These are phyloP conservation scores for Chenopodium quinoa DNA, from an alignment of 148 eudicot genomes.

Conservation along the genomic window DNA sequence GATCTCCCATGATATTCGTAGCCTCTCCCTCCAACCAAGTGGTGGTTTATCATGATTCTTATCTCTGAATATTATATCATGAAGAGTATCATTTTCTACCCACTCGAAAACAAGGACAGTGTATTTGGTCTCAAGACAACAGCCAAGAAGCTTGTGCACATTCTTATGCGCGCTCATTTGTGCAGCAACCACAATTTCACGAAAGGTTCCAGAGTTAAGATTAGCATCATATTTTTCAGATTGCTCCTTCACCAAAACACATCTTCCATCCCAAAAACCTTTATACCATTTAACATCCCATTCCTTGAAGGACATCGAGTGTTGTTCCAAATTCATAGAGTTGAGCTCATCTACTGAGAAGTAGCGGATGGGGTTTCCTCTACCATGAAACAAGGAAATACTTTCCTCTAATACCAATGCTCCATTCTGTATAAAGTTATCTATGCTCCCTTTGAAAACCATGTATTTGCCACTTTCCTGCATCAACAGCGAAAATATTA, in stretches of 20 bases:
- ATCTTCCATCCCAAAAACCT: slow-evolving; percentile 5
- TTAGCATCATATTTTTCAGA: neutral
- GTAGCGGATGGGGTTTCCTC: neutral
- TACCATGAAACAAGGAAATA: slow-evolving; percentile 10
- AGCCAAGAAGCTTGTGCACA: slow-evolving; percentile 19
- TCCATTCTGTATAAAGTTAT: slow-evolving; percentile 2
- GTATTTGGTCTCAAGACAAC: slow-evolving; percentile 10
- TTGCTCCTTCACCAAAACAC: neutral
- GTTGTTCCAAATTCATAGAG: neutral
- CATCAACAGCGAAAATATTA: neutral
- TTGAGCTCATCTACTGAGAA: slow-evolving; percentile 19
- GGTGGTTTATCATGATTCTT: neutral
- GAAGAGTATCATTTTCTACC: slow-evolving; percentile 8
- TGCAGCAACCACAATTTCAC: slow-evolving; percentile 13
- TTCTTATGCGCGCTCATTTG: slow-evolving; percentile 17
- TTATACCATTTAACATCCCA: slow-evolving; percentile 5
- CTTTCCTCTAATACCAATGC: neutral
- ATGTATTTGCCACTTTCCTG: neutral
- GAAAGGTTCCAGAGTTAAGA: neutral
- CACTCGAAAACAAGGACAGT: slow-evolving; percentile 11
- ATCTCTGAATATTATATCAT: neutral
- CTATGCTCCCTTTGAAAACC: slow-evolving; percentile 5
- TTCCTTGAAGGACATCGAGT: neutral
- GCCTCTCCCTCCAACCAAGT: slow-evolving; percentile 10
- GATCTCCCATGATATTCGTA: slow-evolving; percentile 16